These are phyloP conservation scores for Boletus sp. DNA, from an alignment of 768 basidiomycete species.

Conservation along the genomic window DNA sequence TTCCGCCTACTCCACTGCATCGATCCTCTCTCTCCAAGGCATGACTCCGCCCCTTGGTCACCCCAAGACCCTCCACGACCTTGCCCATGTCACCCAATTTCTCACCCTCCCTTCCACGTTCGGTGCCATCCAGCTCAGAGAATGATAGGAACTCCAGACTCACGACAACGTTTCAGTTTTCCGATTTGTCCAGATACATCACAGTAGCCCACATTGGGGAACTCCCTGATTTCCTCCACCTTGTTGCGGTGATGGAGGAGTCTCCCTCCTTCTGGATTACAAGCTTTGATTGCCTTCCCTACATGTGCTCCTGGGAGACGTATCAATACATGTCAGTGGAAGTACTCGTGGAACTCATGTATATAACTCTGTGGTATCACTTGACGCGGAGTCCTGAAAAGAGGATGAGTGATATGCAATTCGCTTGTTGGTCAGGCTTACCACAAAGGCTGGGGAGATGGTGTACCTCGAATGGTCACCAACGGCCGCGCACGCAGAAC, in stretches of 20 bases:
- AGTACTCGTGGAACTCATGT: not conserved
- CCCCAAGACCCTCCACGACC: no score
- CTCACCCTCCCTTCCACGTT: no score
- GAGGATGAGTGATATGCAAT: not conserved
- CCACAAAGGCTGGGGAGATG: not conserved
- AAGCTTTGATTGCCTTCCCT: not conserved
- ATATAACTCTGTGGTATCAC: not conserved
- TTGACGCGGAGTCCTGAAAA: not conserved
- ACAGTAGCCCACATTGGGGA: not conserved
- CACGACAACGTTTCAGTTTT: not conserved
- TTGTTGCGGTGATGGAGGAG: not conserved
- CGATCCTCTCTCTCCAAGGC: no score
- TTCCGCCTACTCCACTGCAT: no score
- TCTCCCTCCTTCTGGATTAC: not conserved
- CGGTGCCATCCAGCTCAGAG: no score
- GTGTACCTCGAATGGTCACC: not conserved
- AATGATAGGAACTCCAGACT: not conserved
- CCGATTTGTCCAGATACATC: not conserved
- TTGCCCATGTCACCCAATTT: no score
- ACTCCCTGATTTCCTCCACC: not conserved
- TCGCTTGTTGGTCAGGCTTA: not conserved
- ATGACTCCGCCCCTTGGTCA: no score
- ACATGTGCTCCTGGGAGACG: not conserved
- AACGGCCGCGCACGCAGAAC: not conserved
- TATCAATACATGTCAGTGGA: not conserved